Conservation (phyloP, 176 grass and related monocot species). For the Secale cereale region DNA sequence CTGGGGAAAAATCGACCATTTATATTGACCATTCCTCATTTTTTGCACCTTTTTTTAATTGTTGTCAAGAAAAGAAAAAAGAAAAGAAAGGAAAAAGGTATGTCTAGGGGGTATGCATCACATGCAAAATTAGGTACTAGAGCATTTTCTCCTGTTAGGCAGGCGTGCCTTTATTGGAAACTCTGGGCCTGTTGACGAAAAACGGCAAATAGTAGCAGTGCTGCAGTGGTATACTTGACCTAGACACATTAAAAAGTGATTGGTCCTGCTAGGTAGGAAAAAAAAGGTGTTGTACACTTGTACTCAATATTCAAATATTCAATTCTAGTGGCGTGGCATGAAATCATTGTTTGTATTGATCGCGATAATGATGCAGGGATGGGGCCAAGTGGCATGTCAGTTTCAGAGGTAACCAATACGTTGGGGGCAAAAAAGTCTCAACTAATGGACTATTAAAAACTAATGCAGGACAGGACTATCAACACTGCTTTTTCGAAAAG, state of each 20-base stretch:
- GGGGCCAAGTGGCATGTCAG: constrained; percentile 16
- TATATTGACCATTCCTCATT: constrained; percentile 20
- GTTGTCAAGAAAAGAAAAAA: neutral
- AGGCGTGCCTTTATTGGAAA: constrained; percentile 34
- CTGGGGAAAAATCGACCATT: constrained; percentile 6
- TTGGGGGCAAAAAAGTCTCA: neutral
- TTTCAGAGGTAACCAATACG: constrained; percentile 9
- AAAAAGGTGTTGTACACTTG: neutral
- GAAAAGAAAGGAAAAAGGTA: neutral
- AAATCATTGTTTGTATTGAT: neutral
- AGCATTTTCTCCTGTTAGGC: constrained; percentile 43
- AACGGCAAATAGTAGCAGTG: constrained; percentile 1
- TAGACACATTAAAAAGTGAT: neutral
- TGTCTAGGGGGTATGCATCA: constrained; percentile 10
- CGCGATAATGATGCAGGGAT: constrained; percentile 7
- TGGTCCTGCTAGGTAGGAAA: neutral
- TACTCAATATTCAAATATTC: constrained; percentile 2
- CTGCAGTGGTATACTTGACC: neutral
- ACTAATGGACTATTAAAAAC: neutral
- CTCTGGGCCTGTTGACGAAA: constrained; percentile 17
- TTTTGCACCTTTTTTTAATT: neutral
- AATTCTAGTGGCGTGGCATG: neutral
- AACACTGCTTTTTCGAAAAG: neutral
- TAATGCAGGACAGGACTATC: neutral
- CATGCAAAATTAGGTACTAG: constrained; percentile 29